A percentile compares a stretch with the other conserved stretches of the same genome.
phyloP scores from a whole-genome alignment of 2,329 filamentous ascomycete genomes.

The Albifimbria verrucaria region DNA sequence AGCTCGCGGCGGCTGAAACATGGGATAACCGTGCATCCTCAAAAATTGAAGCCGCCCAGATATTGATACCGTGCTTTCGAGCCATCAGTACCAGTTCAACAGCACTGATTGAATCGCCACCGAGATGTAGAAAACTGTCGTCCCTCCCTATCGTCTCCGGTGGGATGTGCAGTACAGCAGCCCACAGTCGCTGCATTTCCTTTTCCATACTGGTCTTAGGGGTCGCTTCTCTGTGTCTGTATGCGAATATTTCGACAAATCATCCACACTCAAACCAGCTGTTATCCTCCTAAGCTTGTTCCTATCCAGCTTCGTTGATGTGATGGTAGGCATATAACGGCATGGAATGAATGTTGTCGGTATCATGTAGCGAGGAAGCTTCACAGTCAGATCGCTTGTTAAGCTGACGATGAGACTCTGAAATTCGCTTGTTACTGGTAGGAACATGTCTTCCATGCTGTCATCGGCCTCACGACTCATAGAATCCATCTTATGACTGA shows the following conservation, averaged over 20 bases:
- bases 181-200: conserved; percentile 5
- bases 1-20: no score
- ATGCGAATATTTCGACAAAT: neutral
- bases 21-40: no score
- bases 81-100: no score
- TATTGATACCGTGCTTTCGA: no score
- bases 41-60: no score
- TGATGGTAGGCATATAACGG: conserved; percentile 10
- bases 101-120: conserved; percentile 19
- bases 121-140: conserved; percentile 16
- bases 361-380: conserved; percentile 12
- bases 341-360: conserved; percentile 9
- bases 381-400: neutral
- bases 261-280: neutral
- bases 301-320: conserved; percentile 14
- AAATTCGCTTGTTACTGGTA: neutral
- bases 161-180: conserved; percentile 5
- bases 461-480: no score
- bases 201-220: conserved; percentile 4
- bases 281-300: conserved; percentile 1
- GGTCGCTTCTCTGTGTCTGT: neutral
- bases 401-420: neutral
- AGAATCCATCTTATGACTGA: no score
- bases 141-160: conserved; percentile 9
- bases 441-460: no score